phyloP scores from a whole-genome alignment of 1,284 basidiomycete species.

The Xanthoconium separans region DNA sequence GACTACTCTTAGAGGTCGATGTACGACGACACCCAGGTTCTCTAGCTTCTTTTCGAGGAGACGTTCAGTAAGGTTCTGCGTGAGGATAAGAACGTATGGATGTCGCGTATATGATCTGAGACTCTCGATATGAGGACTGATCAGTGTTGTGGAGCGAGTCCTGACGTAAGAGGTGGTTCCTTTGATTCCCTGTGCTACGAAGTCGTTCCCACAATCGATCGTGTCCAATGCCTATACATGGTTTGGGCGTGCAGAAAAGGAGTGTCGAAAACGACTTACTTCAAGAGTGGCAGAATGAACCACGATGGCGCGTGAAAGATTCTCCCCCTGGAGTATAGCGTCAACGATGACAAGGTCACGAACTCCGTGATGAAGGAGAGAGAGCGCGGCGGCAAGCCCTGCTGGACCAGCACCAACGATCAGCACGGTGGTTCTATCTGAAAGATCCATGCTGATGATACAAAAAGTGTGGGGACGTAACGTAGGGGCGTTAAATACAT shows the following conservation, averaged over 20 bases:
- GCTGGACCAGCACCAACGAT: constrained; percentile 32
- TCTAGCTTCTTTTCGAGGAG: constrained; percentile 38
- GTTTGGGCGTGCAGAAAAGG: not conserved
- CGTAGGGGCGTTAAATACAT: too few species aligned
- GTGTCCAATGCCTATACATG: constrained; percentile 42
- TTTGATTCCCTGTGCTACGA: constrained; percentile 42
- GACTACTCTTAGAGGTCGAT: constrained; percentile 20
- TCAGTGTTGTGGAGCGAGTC: constrained; percentile 30
- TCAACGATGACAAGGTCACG: constrained; percentile 48
- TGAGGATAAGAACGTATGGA: constrained; percentile 42
- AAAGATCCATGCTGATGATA: not conserved
- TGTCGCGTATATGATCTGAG: constrained; percentile 41
- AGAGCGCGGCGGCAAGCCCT: constrained; percentile 23
- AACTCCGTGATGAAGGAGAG: constrained; percentile 38
- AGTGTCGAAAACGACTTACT: constrained; percentile 10
- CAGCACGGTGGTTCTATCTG: constrained; percentile 20
- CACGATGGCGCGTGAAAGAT: constrained; percentile 39
- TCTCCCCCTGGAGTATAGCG: constrained; percentile 24
- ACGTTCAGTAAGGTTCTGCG: constrained; percentile 47
- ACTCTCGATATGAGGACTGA: constrained; percentile 32
- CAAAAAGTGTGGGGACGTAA: not conserved
- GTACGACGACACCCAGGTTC: constrained; percentile 17
- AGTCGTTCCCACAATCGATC: constrained; percentile 40
- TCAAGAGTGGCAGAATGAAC: constrained; percentile 46
- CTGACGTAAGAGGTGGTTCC: constrained; percentile 27